A percentile compares a stretch with the other conserved stretches of the same genome.
These are phyloP conservation scores for Krasilnikovozyma curviuscula DNA, from an alignment of 768 basidiomycete genomes.

Conservation along the genomic window DNA sequence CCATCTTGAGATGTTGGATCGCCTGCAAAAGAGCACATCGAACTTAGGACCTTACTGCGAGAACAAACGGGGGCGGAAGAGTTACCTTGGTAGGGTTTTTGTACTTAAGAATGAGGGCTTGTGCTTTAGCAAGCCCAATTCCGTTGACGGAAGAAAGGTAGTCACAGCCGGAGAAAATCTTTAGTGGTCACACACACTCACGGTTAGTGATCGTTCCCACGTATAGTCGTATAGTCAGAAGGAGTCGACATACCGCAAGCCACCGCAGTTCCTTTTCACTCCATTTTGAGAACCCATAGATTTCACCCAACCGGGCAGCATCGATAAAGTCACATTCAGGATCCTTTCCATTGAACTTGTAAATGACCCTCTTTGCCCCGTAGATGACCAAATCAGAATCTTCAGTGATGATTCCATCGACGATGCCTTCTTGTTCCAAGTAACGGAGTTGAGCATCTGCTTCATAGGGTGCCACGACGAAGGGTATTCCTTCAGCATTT, in stretches of 20 bases:
- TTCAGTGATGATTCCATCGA: slow-evolving; percentile 86
- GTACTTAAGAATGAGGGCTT: slow-evolving; percentile 57
- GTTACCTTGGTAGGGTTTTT: slow-evolving; percentile 55
- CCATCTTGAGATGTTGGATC: slow-evolving; percentile 50
- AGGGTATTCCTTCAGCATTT: slow-evolving; percentile 54
- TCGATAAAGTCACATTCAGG: slow-evolving; percentile 28
- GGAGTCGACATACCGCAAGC: not conserved
- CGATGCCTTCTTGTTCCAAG: slow-evolving; percentile 59
- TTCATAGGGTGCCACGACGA: slow-evolving; percentile 94
- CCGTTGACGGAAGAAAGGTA: slow-evolving; percentile 65
- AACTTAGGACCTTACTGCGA: not conserved
- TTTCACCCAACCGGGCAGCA: too few species aligned
- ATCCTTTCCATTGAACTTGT: slow-evolving; percentile 58
- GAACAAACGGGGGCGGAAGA: not conserved
- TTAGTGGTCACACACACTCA: not conserved
- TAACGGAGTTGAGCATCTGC: slow-evolving; percentile 93
- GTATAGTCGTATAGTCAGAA: not conserved
- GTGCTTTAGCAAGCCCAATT: slow-evolving; percentile 85
- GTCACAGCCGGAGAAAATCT: slow-evolving; percentile 29
- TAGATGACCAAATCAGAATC: slow-evolving; percentile 96
- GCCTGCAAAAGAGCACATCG: slow-evolving; percentile 26
- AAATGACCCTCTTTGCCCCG: slow-evolving; percentile 66
- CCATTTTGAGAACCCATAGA: slow-evolving; percentile 7
- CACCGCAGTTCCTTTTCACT: not conserved
- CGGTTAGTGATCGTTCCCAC: not conserved